Conservation (phyloP, 2,329 filamentous ascomycete genomes). For the Alternaria postmessia region DNA sequence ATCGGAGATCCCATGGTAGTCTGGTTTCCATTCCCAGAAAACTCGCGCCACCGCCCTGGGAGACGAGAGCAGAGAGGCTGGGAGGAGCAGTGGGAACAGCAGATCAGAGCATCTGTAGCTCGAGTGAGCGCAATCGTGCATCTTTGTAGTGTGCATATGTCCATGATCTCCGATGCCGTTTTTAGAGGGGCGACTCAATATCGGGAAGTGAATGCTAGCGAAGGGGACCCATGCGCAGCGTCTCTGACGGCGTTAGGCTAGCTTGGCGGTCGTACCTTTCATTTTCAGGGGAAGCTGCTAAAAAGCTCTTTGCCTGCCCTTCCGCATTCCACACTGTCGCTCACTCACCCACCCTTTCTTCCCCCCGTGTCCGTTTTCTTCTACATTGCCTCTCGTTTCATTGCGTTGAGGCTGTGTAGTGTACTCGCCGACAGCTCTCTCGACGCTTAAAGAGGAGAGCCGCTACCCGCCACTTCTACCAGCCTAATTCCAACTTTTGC, state of each 20-base stretch:
- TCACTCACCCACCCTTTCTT: conserved; percentile 31
- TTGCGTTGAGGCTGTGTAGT: conserved; percentile 29
- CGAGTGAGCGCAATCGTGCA: conserved; percentile 4
- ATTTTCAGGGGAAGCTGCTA: conserved; percentile 44
- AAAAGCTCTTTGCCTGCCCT: conserved; percentile 42
- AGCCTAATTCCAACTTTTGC: conserved; percentile 15
- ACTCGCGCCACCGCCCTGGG: conserved; percentile 15
- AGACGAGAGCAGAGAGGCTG: neutral
- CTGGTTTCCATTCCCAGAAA: conserved; percentile 21
- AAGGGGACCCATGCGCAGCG: conserved; percentile 35
- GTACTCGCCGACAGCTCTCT: conserved; percentile 15
- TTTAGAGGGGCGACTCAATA: conserved; percentile 33
- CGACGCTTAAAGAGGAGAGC: conserved; percentile 25
- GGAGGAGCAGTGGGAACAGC: neutral
- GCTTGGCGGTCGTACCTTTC: conserved; percentile 36
- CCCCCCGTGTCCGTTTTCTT: conserved; percentile 30
- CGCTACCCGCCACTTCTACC: conserved; percentile 19
- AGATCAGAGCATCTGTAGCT: conserved; percentile 5
- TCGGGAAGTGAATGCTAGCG: conserved; percentile 30
- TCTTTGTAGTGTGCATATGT: conserved; percentile 7
- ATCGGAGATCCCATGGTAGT: conserved; percentile 10
- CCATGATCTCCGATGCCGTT: conserved; percentile 15
- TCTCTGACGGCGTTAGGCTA: conserved; percentile 33
- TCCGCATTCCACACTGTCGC: conserved; percentile 43
- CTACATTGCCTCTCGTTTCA: conserved; percentile 44